Base-by-base conservation (phyloP, 345 rosid species). In the Hirschfeldia incana region DNA sequence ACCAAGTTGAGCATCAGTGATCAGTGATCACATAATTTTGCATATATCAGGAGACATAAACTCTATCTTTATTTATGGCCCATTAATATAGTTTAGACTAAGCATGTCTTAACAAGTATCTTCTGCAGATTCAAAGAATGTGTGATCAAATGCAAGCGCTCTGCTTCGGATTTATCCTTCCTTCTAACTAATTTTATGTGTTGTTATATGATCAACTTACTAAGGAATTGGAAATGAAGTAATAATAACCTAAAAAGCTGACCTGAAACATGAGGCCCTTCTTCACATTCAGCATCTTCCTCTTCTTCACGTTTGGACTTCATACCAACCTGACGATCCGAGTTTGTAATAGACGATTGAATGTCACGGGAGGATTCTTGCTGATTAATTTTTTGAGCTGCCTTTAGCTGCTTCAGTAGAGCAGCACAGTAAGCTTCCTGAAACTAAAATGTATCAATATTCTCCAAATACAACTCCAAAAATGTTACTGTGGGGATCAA, bases 391-490 rank as follows among this genome's bases (percentile, higher is more conserved):
- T 88, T 86, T 83, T 78, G 86, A 70, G 85, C 89, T 58, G 17
- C 6, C 58, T 15, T 26, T 53, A 5, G 58, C 58, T 53, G 58
- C 26, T 53, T 2, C 58, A 79, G 73, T 69, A 93, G 17, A 68
- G 95, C 98, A 37, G 89, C 86, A 70, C 90, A 88, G 79, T 87
- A 95, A 49, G 94, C 96, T 87, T 88, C 94, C 98, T 95, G 89
- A 70, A 67, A 77, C 53, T 17, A 64, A 60, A 61, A 34, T 37
- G 8, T 5, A 61, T 5, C 8, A 61, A 29, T 6, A 29, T 61
- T 53, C 58, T 15, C 7, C 8, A 1, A 13, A 29, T 0, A 21
- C 21, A 7, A 72, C 27, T 29, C 77, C 7, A 3, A 58, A 58
- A 63, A 58, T 42, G 30, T 73, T 65, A 68, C 8, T 28, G 29